phyloP scores from a whole-genome alignment of 495 filamentous ascomycete species.

The Coniosporium apollinis region DNA sequence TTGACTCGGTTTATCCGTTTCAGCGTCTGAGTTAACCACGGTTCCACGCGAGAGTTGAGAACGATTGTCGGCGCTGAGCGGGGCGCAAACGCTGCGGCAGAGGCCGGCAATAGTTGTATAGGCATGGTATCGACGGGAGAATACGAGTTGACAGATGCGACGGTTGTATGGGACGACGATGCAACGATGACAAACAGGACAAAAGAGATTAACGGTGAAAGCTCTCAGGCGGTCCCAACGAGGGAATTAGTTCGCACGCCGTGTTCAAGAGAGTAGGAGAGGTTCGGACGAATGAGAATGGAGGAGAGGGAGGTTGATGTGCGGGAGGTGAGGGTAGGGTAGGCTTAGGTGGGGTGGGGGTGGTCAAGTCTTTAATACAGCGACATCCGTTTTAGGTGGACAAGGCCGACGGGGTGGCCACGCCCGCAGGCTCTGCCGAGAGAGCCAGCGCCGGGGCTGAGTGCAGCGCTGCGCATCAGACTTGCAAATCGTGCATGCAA shows the following conservation, averaged over 20 bases:
- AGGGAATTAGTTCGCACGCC: constrained; percentile 43
- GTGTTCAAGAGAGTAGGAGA: constrained; percentile 21
- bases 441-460: constrained; percentile 8
- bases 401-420: constrained; percentile 10
- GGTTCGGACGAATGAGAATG: constrained; percentile 24
- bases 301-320: constrained; percentile 18
- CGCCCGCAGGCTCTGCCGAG: constrained; percentile 7
- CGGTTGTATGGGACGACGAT: constrained; percentile 18
- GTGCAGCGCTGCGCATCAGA: constrained; percentile 2
- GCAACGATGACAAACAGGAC: constrained; percentile 35
- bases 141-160: constrained; percentile 20
- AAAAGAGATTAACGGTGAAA: constrained; percentile 15
- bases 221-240: constrained; percentile 31
- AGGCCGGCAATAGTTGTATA: constrained; percentile 79
- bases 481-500: background rate
- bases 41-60: constrained; percentile 82
- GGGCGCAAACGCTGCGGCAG: constrained; percentile 91
- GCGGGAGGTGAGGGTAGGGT: constrained; percentile 17
- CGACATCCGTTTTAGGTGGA: constrained; percentile 11
- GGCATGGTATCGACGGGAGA: constrained; percentile 53
- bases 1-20: constrained; percentile 97
- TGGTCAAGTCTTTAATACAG: constrained; percentile 8
- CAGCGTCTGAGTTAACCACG: constrained; percentile 90
- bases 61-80: constrained; percentile 92
- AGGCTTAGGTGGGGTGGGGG: constrained; percentile 14